Percentiles rank a stretch among this genome's conserved stretches.
These are phyloP conservation scores for Venturiaceae sp. DNA, from an alignment of 2,329 filamentous ascomycete genomes.

Conservation along the genomic window DNA sequence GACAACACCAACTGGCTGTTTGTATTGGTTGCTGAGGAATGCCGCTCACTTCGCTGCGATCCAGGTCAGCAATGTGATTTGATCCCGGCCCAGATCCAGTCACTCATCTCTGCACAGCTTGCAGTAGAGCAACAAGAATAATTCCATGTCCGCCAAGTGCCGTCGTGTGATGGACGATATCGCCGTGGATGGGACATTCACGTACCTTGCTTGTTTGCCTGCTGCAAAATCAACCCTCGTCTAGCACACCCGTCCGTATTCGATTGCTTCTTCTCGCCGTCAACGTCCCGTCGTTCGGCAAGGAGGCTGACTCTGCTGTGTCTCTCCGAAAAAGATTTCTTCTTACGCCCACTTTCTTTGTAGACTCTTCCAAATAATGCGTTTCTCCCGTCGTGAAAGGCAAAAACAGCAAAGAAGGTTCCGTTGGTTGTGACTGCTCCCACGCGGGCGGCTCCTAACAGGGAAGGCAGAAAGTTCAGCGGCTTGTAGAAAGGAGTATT, in stretches of 20 bases:
- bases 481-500: background rate
- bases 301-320: background rate
- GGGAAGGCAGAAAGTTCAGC: background rate
- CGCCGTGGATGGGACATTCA: background rate
- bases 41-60: background rate
- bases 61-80: constrained; percentile 2
- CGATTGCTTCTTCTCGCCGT: background rate
- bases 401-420: background rate
- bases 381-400: background rate
- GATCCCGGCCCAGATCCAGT: background rate
- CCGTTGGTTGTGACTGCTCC: background rate
- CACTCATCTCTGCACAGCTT: background rate
- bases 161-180: background rate
- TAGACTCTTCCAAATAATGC: background rate
- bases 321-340: background rate
- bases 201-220: background rate
- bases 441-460: background rate
- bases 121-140: too few relatives aligned
- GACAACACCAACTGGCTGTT: background rate
- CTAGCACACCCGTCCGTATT: too few relatives aligned
- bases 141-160: too few relatives aligned
- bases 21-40: background rate
- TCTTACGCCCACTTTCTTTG: background rate
- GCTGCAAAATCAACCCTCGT: background rate
- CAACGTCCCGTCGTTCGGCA: background rate